Evolutionary conservation across 768 basidiomycete genomes (phyloP).

Genomic region (Scleroderma citrinum): DNA sequence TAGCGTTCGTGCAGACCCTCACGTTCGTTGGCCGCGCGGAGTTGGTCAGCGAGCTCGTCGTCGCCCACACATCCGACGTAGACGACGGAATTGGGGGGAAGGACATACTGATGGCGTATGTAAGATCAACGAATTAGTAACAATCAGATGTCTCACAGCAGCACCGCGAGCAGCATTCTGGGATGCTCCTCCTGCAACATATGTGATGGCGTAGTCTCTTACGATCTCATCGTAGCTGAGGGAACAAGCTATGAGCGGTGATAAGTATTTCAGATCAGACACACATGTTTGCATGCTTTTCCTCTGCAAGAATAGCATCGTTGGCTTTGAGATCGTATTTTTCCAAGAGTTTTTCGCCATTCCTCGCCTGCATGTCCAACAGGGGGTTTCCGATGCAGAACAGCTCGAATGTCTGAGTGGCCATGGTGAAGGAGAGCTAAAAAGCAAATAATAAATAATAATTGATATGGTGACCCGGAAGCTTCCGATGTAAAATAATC

Average conservation of each 20-base stretch:
- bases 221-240: slow-evolving; percentile 85
- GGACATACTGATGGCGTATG: slow-evolving; percentile 61
- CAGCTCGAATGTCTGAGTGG: slow-evolving; percentile 50
- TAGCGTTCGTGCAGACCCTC: slow-evolving; percentile 89
- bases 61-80: slow-evolving; percentile 94
- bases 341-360: slow-evolving; percentile 76
- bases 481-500: neutral
- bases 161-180: slow-evolving; percentile 97
- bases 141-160: slow-evolving; percentile 55
- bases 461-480: neutral
- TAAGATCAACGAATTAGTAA: slow-evolving; percentile 10
- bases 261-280: slow-evolving; percentile 18
- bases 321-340: slow-evolving; percentile 92
- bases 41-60: slow-evolving; percentile 85
- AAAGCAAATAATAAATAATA: neutral
- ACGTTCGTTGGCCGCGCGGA: slow-evolving; percentile 83
- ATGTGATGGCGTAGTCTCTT: slow-evolving; percentile 68
- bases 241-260: slow-evolving; percentile 1
- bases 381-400: slow-evolving; percentile 96
- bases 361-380: slow-evolving; percentile 89
- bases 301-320: slow-evolving; percentile 92
- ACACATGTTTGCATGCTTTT: slow-evolving; percentile 84
- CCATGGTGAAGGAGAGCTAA: slow-evolving; percentile 26
- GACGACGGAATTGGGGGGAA: slow-evolving; percentile 83
- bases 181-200: slow-evolving; percentile 94